Conservation (phyloP, 1,284 basidiomycete species). For the Rhodofomes roseus region DNA sequence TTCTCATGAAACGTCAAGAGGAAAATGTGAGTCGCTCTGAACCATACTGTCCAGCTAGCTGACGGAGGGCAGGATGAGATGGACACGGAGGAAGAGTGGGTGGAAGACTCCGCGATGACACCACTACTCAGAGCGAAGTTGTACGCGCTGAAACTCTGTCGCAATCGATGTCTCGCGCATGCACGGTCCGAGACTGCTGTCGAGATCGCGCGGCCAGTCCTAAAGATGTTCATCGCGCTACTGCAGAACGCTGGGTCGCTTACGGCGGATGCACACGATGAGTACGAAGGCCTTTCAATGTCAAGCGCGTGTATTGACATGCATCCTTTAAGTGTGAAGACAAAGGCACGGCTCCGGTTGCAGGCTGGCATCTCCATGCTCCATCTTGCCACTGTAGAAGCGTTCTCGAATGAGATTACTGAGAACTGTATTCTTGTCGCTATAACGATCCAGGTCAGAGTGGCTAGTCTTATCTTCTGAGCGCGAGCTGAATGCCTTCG, state of each 20-base stretch:
- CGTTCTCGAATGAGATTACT: slow-evolving; percentile 59
- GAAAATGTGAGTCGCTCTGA: slow-evolving; percentile 32
- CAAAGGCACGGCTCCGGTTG: slow-evolving; percentile 71
- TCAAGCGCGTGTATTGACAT: slow-evolving; percentile 4
- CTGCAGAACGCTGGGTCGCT: slow-evolving; percentile 67
- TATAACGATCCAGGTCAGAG: slow-evolving; percentile 69
- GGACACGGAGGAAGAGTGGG: slow-evolving; percentile 74
- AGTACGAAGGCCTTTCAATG: slow-evolving; percentile 42
- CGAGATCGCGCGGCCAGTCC: slow-evolving; percentile 67
- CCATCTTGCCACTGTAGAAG: slow-evolving; percentile 68
- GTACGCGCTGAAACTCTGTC: slow-evolving; percentile 72
- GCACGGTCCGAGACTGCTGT: slow-evolving; percentile 55
- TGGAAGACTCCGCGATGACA: slow-evolving; percentile 58
- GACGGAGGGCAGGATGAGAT: slow-evolving; percentile 33
- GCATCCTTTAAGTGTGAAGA: slow-evolving; percentile 41
- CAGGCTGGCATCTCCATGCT: slow-evolving; percentile 81
- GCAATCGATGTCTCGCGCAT: slow-evolving; percentile 75
- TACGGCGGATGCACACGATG: slow-evolving; percentile 54
- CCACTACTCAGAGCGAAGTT: slow-evolving; percentile 65
- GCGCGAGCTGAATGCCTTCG: neutral
- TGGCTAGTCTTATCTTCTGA: neutral
- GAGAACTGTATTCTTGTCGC: slow-evolving; percentile 70
- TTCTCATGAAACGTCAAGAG: slow-evolving; percentile 46
- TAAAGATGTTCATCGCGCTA: slow-evolving; percentile 71
- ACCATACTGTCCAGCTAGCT: neutral